phyloP scores from a whole-genome alignment of 768 basidiomycete species.

The Steccherinum ochraceum region DNA sequence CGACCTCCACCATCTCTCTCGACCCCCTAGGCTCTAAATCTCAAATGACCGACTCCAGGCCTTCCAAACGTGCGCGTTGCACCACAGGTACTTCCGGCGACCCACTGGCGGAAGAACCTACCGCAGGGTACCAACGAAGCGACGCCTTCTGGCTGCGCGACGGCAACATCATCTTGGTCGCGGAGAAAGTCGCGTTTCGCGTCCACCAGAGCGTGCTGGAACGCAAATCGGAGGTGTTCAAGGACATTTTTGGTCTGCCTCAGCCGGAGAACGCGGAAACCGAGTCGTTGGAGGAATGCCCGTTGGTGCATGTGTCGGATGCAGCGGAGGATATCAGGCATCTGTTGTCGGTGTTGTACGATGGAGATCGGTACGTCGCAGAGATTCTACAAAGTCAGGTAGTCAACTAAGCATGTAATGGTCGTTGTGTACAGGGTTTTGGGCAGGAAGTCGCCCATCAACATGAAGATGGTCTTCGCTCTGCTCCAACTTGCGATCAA shows the following conservation, averaged over 20 bases:
- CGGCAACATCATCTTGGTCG: constrained; percentile 19
- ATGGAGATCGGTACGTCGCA: neutral
- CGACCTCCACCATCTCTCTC: too few relatives aligned
- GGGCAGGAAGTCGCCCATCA: too few relatives aligned
- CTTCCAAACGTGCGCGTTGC: too few relatives aligned
- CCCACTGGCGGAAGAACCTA: too few relatives aligned
- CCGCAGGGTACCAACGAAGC: too few relatives aligned
- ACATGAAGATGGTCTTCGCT: neutral
- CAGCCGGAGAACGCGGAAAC: constrained; percentile 9
- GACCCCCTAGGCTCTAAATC: too few relatives aligned
- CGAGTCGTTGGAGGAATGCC: neutral
- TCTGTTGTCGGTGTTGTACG: neutral
- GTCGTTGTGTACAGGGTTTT: too few relatives aligned
- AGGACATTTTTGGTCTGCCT: constrained; percentile 18
- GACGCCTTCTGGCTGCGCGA: constrained; percentile 25
- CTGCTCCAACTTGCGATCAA: neutral
- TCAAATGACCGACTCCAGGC: too few relatives aligned
- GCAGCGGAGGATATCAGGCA: neutral
- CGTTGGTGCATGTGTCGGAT: constrained; percentile 1
- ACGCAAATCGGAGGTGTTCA: constrained; percentile 19
- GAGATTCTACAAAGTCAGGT: too few relatives aligned
- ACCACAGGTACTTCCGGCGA: too few relatives aligned
- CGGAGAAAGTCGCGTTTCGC: constrained; percentile 16
- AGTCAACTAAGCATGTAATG: too few relatives aligned
- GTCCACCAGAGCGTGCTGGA: constrained; percentile 19